phyloP scores from a whole-genome alignment of 306 rosid species.

The Oxytropis ochrocephala region DNA sequence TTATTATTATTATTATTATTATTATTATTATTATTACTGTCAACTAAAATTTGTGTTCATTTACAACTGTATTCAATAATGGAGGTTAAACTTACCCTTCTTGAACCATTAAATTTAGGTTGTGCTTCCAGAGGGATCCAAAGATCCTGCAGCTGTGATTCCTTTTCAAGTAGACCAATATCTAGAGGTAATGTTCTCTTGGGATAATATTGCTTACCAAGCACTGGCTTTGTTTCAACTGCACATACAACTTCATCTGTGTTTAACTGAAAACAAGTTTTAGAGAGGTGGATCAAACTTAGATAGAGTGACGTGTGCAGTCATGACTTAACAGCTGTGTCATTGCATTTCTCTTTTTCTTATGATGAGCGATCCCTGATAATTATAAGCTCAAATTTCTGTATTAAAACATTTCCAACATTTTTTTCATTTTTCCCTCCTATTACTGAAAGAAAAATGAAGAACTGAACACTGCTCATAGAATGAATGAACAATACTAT shows the following conservation, averaged over 20 bases:
- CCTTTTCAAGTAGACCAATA: conserved; percentile 77
- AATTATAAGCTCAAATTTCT: conserved; percentile 1
- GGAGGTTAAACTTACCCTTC: conserved; percentile 13
- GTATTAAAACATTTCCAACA: neutral
- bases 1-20: conserved; percentile 18
- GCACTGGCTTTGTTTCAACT: conserved; percentile 9
- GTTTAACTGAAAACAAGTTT: neutral
- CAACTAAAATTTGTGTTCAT: conserved; percentile 10
- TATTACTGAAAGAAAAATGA: neutral
- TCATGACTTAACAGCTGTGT: neutral
- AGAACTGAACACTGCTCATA: neutral
- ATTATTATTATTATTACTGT: conserved; percentile 14
- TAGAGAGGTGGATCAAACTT: neutral
- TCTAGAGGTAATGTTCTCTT: conserved; percentile 52
- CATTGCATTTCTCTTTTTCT: conserved; percentile 1
- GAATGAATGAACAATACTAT: neutral
- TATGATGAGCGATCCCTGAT: neutral
- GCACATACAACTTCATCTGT: neutral
- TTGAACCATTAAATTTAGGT: conserved; percentile 45
- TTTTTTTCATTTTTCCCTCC: neutral
- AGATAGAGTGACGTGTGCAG: neutral
- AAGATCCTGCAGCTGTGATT: conserved; percentile 60
- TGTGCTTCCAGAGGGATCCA: conserved; percentile 94
- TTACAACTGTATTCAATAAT: neutral
- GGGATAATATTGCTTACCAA: neutral